phyloP scores from a whole-genome alignment of 305 asterid genomes.

The Fraxinus paxiana region DNA sequence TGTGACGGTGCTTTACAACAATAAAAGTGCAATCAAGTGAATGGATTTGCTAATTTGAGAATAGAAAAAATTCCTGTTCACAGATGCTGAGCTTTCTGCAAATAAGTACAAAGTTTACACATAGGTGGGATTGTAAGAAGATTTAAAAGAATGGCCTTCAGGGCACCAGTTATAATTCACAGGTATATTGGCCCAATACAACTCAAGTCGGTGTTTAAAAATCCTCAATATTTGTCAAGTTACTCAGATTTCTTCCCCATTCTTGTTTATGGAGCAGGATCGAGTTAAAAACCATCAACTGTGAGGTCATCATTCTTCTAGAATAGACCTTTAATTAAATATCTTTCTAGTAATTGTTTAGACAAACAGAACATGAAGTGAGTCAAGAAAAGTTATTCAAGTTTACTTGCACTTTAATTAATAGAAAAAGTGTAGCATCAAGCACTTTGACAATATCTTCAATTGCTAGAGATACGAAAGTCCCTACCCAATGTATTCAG shows the following conservation, averaged over 20 bases:
- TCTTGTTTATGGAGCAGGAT: neutral
- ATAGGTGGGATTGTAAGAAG: neutral
- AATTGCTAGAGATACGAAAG: neutral
- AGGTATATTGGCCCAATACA: neutral
- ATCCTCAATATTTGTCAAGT: neutral
- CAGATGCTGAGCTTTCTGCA: neutral
- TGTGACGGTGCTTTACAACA: neutral
- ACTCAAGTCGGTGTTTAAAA: neutral
- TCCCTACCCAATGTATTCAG: neutral
- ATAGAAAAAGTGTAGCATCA: neutral
- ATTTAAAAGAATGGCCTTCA: constrained; percentile 4
- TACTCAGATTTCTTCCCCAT: neutral
- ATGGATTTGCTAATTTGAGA: neutral
- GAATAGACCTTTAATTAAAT: neutral
- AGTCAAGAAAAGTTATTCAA: neutral
- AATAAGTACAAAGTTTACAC: neutral
- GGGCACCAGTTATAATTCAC: neutral
- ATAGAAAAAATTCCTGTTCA: neutral
- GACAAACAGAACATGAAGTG: neutral
- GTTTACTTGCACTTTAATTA: neutral
- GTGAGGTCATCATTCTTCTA: neutral
- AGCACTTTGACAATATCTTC: neutral
- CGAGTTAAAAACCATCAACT: neutral
- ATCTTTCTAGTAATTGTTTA: neutral
- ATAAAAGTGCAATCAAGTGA: neutral